phyloP scores from a whole-genome alignment of 2,329 filamentous ascomycete species.

The Ceratocystis harringtonii region DNA sequence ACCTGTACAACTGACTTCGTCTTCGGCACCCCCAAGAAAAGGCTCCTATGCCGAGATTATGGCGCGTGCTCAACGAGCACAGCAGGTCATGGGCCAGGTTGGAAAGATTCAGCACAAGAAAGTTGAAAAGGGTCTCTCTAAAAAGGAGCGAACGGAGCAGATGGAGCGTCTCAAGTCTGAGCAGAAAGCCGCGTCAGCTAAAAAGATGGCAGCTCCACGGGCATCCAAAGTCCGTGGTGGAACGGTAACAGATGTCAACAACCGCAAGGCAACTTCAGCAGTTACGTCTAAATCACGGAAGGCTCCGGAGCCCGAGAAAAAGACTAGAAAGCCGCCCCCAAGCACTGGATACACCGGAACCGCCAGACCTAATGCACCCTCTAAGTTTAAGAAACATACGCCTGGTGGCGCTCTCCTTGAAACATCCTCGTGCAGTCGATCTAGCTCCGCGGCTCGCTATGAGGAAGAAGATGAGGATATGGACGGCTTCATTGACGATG shows the following conservation, averaged over 20 bases:
- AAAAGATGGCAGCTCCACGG: constrained; percentile 2
- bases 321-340: constrained; percentile 46
- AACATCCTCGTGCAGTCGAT: constrained; percentile 20
- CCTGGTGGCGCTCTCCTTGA: constrained; percentile 31
- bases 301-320: constrained; percentile 34
- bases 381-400: constrained; percentile 23
- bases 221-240: background rate
- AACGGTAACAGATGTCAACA: background rate
- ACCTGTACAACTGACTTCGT: background rate
- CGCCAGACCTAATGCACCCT: constrained; percentile 40
- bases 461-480: constrained; percentile 46
- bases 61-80: constrained; percentile 53
- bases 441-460: constrained; percentile 33
- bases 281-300: constrained; percentile 11
- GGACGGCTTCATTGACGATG: constrained; percentile 47
- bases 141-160: constrained; percentile 38
- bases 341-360: constrained; percentile 53
- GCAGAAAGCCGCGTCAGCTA: background rate
- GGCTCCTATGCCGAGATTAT: constrained; percentile 62
- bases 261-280: constrained; percentile 5
- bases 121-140: constrained; percentile 45
- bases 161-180: constrained; percentile 13
- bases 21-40: constrained; percentile 42
- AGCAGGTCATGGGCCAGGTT: constrained; percentile 44
- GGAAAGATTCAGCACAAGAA: constrained; percentile 64